These are phyloP conservation scores for Dioszegia crocea DNA, from an alignment of 768 basidiomycete genomes.

Conservation along the genomic window DNA sequence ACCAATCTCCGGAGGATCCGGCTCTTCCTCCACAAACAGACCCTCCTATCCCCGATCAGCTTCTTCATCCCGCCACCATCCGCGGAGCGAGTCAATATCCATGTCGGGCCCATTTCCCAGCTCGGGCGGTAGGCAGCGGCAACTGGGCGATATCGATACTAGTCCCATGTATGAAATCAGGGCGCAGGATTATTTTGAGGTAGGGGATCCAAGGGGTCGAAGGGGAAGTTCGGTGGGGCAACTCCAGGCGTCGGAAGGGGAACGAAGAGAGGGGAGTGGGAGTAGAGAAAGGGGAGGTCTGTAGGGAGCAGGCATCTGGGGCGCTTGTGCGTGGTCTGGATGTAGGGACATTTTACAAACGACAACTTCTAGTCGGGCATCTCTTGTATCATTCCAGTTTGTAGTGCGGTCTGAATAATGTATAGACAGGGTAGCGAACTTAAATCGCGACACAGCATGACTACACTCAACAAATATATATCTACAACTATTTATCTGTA, in stretches of 20 bases:
- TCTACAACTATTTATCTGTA: too few relatives aligned
- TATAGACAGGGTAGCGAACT: too few relatives aligned
- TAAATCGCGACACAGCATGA: too few relatives aligned
- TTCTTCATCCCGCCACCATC: conserved; percentile 7
- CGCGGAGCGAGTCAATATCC: conserved; percentile 12
- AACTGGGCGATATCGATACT: background rate
- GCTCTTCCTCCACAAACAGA: background rate
- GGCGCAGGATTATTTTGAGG: conserved; percentile 28
- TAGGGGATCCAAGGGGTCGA: conserved; percentile 3
- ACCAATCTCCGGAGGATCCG: background rate
- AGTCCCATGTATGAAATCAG: conserved; percentile 41
- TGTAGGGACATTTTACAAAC: too few relatives aligned
- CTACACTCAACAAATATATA: too few relatives aligned
- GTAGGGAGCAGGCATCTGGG: too few relatives aligned
- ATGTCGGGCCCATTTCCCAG: conserved; percentile 40
- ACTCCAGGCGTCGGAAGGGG: background rate
- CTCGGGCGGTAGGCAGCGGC: conserved; percentile 14
- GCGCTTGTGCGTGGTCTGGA: too few relatives aligned
- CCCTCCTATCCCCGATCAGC: background rate
- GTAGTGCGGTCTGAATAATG: too few relatives aligned
- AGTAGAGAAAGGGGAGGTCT: background rate
- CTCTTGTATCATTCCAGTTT: too few relatives aligned
- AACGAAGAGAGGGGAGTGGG: background rate
- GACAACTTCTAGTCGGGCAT: too few relatives aligned
- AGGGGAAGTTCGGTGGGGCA: background rate